Conservation (phyloP, 1,284 basidiomycete species). For the Peniophora sp. region DNA sequence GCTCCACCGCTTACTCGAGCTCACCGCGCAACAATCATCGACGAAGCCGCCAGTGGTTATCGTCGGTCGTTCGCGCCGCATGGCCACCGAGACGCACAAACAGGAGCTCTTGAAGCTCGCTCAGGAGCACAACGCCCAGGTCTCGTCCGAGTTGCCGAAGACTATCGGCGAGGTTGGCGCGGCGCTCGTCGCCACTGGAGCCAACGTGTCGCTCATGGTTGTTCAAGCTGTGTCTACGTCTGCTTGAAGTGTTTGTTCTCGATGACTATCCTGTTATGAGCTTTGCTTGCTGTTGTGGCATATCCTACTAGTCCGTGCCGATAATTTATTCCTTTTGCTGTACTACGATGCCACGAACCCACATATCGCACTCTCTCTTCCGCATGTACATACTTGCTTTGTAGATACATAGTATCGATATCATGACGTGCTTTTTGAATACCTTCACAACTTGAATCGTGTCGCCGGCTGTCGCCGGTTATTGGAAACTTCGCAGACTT, state of each 20-base stretch:
- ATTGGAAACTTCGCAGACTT: too few species aligned
- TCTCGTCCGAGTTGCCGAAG: constrained; percentile 58
- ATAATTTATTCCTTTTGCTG: too few species aligned
- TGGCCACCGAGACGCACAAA: constrained; percentile 48
- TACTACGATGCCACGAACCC: too few species aligned
- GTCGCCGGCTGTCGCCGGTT: too few species aligned
- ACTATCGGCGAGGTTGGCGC: constrained; percentile 73
- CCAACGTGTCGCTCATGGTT: constrained; percentile 50
- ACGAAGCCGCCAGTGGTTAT: constrained; percentile 48
- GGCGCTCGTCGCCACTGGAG: constrained; percentile 48
- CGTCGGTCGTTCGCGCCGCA: constrained; percentile 67
- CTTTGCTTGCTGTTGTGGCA: too few species aligned
- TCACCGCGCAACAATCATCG: constrained; percentile 20
- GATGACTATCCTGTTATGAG: too few species aligned
- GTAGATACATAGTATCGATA: too few species aligned
- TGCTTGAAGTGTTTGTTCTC: neutral
- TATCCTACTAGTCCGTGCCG: too few species aligned
- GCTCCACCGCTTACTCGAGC: constrained; percentile 45
- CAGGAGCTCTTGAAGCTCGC: constrained; percentile 54
- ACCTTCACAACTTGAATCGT: too few species aligned
- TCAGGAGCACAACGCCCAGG: constrained; percentile 31
- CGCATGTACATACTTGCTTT: too few species aligned
- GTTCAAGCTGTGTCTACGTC: constrained; percentile 41
- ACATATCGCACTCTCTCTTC: too few species aligned
- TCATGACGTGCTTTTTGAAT: too few species aligned